These are phyloP conservation scores for Populus euphratica DNA, from an alignment of 345 rosid species.

Conservation along the genomic window DNA sequence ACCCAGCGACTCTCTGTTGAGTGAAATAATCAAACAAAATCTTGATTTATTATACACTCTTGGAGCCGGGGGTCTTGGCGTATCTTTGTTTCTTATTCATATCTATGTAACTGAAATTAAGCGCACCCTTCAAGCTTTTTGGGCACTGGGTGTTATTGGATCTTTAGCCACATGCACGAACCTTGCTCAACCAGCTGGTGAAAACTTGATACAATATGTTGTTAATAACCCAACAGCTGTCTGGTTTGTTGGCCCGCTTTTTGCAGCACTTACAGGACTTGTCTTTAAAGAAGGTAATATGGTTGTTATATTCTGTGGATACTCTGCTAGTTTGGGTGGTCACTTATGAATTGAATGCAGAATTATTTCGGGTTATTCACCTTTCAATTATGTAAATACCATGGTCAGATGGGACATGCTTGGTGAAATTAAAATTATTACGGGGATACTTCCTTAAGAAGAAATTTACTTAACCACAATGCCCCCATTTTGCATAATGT, in stretches of 20 bases:
- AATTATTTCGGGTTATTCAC: no score
- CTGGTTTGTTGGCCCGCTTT: conserved; percentile 93
- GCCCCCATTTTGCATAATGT: no score
- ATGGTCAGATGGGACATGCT: no score
- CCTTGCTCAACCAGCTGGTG: conserved; percentile 71
- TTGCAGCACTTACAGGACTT: conserved; percentile 83
- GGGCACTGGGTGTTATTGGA: conserved; percentile 77
- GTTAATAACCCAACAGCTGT: conserved; percentile 56
- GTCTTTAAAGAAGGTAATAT: conserved; percentile 88
- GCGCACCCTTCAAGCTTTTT: conserved; percentile 86
- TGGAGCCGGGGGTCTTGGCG: conserved; percentile 79
- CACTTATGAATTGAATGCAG: not conserved
- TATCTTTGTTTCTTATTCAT: conserved; percentile 74
- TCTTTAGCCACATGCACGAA: conserved; percentile 54
- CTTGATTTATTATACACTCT: conserved; percentile 56
- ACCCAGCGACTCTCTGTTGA: conserved; percentile 44
- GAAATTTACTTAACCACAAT: no score
- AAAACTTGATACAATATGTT: conserved; percentile 66
- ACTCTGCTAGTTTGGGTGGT: not conserved
- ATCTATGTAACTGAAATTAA: conserved; percentile 89
- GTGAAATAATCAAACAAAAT: conserved; percentile 53
- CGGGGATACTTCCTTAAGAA: no score
- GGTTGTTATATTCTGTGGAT: not conserved
- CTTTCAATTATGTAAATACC: no score
- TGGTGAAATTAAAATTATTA: no score